Evolutionary conservation across 2,329 filamentous ascomycete genomes (phyloP), one percentile per base, ranked within the genome.

Genomic region (Chrysosporium queenslandicum): DNA sequence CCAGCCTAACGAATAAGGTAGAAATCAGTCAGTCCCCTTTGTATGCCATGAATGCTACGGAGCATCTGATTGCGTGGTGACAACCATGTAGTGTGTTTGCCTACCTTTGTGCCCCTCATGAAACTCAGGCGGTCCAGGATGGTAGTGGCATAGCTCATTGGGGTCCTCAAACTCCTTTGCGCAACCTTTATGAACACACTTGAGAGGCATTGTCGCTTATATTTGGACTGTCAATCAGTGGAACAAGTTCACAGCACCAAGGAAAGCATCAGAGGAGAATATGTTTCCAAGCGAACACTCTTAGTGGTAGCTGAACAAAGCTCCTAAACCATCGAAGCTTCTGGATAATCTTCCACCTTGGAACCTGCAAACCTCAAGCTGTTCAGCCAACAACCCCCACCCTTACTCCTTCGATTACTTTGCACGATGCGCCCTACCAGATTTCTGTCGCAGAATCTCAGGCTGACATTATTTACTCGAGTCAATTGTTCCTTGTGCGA

Each of bases 41-140:
- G 43, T 53, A 14, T 46, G 45, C 11, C 11, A 47, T 30, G 49
- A 53, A n/a, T 12, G 2, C 9, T 27, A 1, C 36, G 11, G 34
- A 39, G 32, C 14, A 32, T 9, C 27, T 49, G n/a, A 39, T 39
- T 6, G n/a, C 25, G 5, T 32, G 14, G 3, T n/a, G n/a, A n/a
- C n/a, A n/a, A n/a, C n/a, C n/a, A n/a, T n/a, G 2, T 29, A 27
- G 7, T 29, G 25, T 29, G 11, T 29, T 8, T 39, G 66, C 72
- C 66, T 75, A 95, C 91, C 92, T 82, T 98, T 97, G 73, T 96
- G 91, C 56, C 92, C 92, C 74, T 98, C 92, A 68, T 97, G 92
- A 70, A 98, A 98, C 67, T 92, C 78, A 42, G 92, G 92, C 58
- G 90, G 87, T 53, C 90, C 90, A 40, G 91, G 88, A 72, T 98